A percentile compares a stretch with the other conserved stretches of the same genome.
These are phyloP conservation scores for Solanum neorickii DNA, from an alignment of 257 asterid species.

Conservation along the genomic window DNA sequence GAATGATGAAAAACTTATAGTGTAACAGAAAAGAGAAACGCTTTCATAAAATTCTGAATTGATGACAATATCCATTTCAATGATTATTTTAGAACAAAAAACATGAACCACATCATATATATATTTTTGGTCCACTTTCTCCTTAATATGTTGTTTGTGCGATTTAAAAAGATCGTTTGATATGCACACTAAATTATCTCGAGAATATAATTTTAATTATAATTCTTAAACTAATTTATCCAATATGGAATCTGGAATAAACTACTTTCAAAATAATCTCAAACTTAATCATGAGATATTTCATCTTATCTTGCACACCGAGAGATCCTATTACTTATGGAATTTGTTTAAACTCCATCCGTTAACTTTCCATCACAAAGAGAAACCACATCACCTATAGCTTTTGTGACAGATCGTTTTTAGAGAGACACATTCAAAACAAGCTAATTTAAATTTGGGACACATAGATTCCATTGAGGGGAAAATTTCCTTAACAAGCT, in stretches of 20 bases:
- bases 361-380: background rate
- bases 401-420: background rate
- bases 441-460: background rate
- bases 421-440: background rate
- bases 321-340: background rate
- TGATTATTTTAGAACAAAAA: background rate
- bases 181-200: background rate
- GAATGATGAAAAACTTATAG: background rate
- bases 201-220: background rate
- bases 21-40: background rate
- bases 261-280: background rate
- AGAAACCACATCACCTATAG: background rate
- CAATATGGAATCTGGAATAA: background rate
- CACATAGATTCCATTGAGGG: background rate
- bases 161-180: background rate
- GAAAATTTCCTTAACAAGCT: background rate
- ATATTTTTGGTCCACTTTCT: background rate
- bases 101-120: background rate
- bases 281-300: background rate
- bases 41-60: background rate
- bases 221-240: background rate
- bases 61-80: background rate
- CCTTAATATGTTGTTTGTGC: background rate
- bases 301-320: background rate
- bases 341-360: background rate